These are phyloP conservation scores for Zopfia rhizophila DNA, from an alignment of 2,329 filamentous ascomycete genomes.

Conservation along the genomic window DNA sequence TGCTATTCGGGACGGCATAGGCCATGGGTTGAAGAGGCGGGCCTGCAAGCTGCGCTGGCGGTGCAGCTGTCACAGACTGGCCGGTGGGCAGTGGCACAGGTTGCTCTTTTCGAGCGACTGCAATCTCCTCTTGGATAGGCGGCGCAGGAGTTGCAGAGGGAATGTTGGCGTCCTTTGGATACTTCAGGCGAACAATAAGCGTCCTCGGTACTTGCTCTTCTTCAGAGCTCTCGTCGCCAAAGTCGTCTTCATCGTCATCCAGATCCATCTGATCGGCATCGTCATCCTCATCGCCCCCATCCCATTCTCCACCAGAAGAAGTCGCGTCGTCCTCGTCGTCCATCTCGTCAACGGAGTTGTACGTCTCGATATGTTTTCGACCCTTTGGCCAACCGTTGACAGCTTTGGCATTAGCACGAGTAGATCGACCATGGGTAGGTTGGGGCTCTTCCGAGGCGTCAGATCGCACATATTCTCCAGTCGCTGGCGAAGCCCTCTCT, in stretches of 20 bases:
- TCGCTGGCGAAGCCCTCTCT: conserved; percentile 54
- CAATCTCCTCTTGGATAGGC: background rate
- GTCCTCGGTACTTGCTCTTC: conserved; percentile 60
- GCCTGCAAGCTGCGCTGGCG: background rate
- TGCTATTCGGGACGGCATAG: conserved; percentile 4
- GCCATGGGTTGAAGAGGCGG: background rate
- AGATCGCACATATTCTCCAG: conserved; percentile 55
- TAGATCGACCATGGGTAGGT: conserved; percentile 54
- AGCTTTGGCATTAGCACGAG: conserved; percentile 42
- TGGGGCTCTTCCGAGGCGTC: conserved; percentile 60
- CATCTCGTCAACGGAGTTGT: conserved; percentile 70
- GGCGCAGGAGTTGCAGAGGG: background rate
- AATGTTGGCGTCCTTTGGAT: conserved; percentile 32
- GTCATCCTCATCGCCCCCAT: conserved; percentile 79
- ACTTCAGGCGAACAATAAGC: conserved; percentile 76
- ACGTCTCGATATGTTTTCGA: conserved; percentile 59
- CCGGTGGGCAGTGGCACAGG: no score
- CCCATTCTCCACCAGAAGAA: conserved; percentile 72
- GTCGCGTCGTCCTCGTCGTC: conserved; percentile 73
- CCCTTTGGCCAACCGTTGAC: conserved; percentile 34
- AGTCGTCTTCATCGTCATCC: conserved; percentile 67
- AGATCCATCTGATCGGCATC: conserved; percentile 73
- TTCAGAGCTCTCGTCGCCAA: conserved; percentile 54
- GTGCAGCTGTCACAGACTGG: background rate
- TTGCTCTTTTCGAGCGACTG: background rate